phyloP scores from a whole-genome alignment of 805 yeast genomes.

The Yarrowia divulgata region DNA sequence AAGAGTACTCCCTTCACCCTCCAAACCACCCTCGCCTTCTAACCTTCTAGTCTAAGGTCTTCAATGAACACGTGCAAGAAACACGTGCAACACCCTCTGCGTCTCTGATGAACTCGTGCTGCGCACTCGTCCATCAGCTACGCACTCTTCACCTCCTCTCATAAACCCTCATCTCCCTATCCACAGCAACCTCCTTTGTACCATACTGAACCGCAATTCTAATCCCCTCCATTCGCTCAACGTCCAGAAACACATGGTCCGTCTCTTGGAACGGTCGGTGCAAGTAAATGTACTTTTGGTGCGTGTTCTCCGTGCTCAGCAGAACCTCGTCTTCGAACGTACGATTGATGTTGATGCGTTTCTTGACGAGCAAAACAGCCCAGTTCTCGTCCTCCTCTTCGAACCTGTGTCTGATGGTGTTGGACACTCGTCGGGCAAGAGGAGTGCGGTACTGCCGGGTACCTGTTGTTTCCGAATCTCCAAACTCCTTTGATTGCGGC shows the following conservation, averaged over 20 bases:
- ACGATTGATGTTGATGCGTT: conserved; percentile 27
- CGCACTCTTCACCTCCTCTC: conserved; percentile 10
- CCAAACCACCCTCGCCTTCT: too few species aligned
- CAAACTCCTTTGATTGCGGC: background rate
- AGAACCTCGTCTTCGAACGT: conserved; percentile 32
- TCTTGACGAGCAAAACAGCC: conserved; percentile 29
- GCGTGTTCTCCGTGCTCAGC: conserved; percentile 7
- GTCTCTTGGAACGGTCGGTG: conserved; percentile 33
- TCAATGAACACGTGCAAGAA: too few species aligned
- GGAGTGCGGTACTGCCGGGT: conserved; percentile 12
- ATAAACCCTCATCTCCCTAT: conserved; percentile 2
- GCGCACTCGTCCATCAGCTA: too few species aligned
- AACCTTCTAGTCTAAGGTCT: too few species aligned
- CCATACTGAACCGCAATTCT: conserved; percentile 16
- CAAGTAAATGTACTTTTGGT: conserved; percentile 31
- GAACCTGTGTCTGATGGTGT: conserved; percentile 12
- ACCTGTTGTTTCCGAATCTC: background rate
- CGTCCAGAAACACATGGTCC: conserved; percentile 33
- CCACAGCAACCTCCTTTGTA: conserved; percentile 28
- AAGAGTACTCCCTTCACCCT: too few species aligned
- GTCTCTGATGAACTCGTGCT: background rate
- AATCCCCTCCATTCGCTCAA: conserved; percentile 25
- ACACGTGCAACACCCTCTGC: background rate
- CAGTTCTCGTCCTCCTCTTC: conserved; percentile 26
- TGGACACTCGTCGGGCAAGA: conserved; percentile 7